Evolutionary conservation across 495 filamentous ascomycete genomes (phyloP).

Genomic region (Aspergillus saccharolyticus): DNA sequence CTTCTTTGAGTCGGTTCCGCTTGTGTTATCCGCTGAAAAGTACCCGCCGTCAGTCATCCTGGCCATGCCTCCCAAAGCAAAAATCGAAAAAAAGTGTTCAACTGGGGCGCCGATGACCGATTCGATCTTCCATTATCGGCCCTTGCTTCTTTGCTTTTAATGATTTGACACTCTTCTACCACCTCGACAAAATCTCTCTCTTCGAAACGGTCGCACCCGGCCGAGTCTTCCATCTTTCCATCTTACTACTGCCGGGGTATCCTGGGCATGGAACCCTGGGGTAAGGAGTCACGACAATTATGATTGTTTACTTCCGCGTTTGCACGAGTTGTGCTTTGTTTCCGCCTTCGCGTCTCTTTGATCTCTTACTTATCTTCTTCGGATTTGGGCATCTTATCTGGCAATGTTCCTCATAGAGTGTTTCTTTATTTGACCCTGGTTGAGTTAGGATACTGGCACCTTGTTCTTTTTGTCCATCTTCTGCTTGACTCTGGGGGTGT

Average conservation of each 20-base stretch:
- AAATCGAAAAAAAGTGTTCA: constrained; percentile 35
- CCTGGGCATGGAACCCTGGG: constrained; percentile 14
- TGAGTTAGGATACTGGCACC: constrained; percentile 22
- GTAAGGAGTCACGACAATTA: constrained; percentile 44
- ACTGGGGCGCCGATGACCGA: constrained; percentile 29
- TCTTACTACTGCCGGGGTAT: constrained; percentile 13
- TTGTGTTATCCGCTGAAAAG: constrained; percentile 33
- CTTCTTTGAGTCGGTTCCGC: constrained; percentile 19
- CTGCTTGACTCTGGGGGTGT: constrained; percentile 21
- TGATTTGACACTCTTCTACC: constrained; percentile 16
- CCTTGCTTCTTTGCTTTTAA: constrained; percentile 14
- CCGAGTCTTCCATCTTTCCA: constrained; percentile 17
- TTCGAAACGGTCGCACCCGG: constrained; percentile 17
- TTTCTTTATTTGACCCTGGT: constrained; percentile 19
- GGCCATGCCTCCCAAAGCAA: constrained; percentile 20
- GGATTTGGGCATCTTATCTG: constrained; percentile 32
- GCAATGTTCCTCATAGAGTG: constrained; percentile 32
- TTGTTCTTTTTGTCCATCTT: constrained; percentile 20
- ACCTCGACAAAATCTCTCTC: constrained; percentile 4
- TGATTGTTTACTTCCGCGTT: constrained; percentile 26
- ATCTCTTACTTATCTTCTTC: constrained; percentile 16
- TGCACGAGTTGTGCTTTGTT: constrained; percentile 6
- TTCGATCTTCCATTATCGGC: constrained; percentile 15
- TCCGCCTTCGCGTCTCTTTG: constrained; percentile 15
- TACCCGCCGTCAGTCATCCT: constrained; percentile 24